Evolutionary conservation across 352 stramenopile genomes (phyloP), one percentile per base, ranked within the genome.

Genomic region (Globisporangium uncinulatum): DNA sequence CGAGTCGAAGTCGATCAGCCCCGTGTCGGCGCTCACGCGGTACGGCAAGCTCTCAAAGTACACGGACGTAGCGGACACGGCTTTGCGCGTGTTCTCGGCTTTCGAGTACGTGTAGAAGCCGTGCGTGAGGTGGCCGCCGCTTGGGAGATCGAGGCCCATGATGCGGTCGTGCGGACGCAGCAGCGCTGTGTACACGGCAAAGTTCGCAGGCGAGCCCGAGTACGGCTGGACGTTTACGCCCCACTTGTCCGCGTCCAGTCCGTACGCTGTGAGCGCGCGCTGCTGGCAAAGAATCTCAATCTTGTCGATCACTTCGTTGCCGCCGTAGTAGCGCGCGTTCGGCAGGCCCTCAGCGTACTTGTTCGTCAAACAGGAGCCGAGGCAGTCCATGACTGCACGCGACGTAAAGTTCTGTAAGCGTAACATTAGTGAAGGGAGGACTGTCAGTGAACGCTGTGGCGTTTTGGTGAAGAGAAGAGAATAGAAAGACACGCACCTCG

Each of bases 41-140:
- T 99, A 99, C 15, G 97, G 97, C 61, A 99, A 83, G 46, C 83
- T 98, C 79, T 99, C 97, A 68, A 99, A 99, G 86, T 99, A 99
- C 7, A 99, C 96, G n/a, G 92, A 98, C 10, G 97, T 99, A n/a
- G 97, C 97, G 5, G 94, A 99, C 61, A 99, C 96, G 54, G 94
- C 95, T 85, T 99, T 99, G 49, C 94, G 79, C 39, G 87, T 97
- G 57, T 96, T 96, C 67, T 98, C 94, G 49, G 97, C 97, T 84
- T 98, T 98, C 34, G 86, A 95, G 78, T 96, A 95, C 54, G 95
- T 99, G 88, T 98, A 98, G 72, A 97, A 98, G 50, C 97, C 97
- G 76, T 99, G 97, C 21, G 97, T 99, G 54, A 99, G 79, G 79
- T 99, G 97, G 42, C 97, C 97, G 67, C 97, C 97, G 65, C 84